Base-by-base conservation (phyloP, 108 stramenopile species). In the Skeletonema menzelii region DNA sequence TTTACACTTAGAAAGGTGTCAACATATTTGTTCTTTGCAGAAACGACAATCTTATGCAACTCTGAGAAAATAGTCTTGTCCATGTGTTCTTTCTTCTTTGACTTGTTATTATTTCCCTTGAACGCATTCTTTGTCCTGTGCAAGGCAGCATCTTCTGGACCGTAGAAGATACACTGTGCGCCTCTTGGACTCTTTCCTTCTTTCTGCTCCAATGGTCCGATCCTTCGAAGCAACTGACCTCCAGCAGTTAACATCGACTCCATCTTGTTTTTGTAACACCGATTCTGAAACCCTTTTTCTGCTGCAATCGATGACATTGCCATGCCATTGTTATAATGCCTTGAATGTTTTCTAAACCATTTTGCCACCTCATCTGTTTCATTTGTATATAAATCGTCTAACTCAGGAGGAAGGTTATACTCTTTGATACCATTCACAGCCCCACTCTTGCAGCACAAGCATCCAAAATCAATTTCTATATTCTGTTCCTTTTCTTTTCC, bases 171-270 rank as follows among this genome's bases (percentile, higher is more conserved):
- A 8, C 30, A 27, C 26, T 73, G 72, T 1, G 63, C 27, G 55
- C 63, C 53, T 11, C 46, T 55, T 4, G 72, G 62, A 8, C 59
- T 26, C 3, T 35, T 24, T 56, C 60, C n/a, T 56, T 14, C 12
- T 28, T 31, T 35, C 27, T 19, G 17, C 4, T 55, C 20, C n/a
- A 60, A n/a, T 12, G 46, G 42, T 13, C 72, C 72, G 28, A 63
- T 62, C 37, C 62, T 32, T n/a, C 72, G 34, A 26, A 56, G 34
- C 27, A 64, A 3, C 30, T 70, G 69, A 10, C 69, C 69, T 44
- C n/a, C 14, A 15, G 44, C 44, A 4, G 44, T 44, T 17, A 44
- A 10, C 58, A 59, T 59, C 8, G 17, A 14, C 2, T 59, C 28
- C 58, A 59, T 32, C 58, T 59, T 59, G 22, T 44, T 44, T 3